Evolutionary conservation across 305 asterid species (phyloP), one percentile per base, ranked within the genome.

Genomic region (Rubia peregrina): DNA sequence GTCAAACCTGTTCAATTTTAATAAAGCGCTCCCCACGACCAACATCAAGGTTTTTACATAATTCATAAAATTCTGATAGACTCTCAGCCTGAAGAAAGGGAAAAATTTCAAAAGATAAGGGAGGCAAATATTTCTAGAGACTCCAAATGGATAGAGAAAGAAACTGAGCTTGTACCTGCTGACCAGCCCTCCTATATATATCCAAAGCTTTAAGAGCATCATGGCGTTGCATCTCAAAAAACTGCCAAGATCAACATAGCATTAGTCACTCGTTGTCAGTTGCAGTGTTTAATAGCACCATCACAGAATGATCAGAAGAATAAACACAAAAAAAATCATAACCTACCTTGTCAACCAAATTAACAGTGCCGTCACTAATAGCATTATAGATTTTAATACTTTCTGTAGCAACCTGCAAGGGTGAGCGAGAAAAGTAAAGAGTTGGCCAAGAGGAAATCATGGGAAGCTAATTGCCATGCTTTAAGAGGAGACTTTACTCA

Each of bases 151-250:
- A 63, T 57, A 12, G 43, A 40, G 70, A 24, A 66, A 75, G 61
- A 71, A 57, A 36, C 61, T 22, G 53, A 49, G 69, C 61, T 42
- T 26, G 36, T 79, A 95, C 99, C 99, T 95, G 99, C 76, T 81
- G 90, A 38, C 98, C 91, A 44, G 99, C 92, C 84, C 95, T 85
- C 65, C 86, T 80, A 75, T 95, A 95, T 86, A 91, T 83, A 77
- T 91, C 99, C 86, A 95, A 77, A 67, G 98, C 91, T 83, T 85
- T 91, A 41, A 90, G 83, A 77, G 99, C 98, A 81, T 95, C 98
- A 70, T 78, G 82, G 73, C 87, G 94, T 90, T 91, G 96, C 99
- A 95, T 95, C 93, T 95, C 98, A 77, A 95, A 95, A 83, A 95
- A 95, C 99, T 95, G 83, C 61, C 38, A 69, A 60, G 76, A 71